Evolutionary conservation across 2,329 filamentous ascomycete genomes (phyloP), one percentile per base, ranked within the genome.

Genomic region (Calonectria multiphialidica): DNA sequence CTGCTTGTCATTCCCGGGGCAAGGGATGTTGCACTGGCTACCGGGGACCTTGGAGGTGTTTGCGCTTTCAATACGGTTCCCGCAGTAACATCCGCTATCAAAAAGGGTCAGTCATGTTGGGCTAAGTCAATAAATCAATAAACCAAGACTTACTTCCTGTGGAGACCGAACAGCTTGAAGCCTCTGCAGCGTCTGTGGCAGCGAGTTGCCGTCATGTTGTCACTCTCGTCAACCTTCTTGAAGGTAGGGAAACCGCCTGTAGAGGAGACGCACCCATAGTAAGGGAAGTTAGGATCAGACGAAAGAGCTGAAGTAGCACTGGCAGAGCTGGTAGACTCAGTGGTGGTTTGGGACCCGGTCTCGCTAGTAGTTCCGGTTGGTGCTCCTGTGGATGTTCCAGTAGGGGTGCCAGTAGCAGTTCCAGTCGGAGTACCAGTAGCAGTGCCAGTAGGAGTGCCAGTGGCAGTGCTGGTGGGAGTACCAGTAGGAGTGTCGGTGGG

Each of bases 391-490:
- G 45, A 7, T 9, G 45, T 16, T 28, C 23, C 45, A 16, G 45
- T 28, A 5, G 35, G 13, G 13, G 35, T 37, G 35, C 35, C 35
- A 37, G n/a, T 47, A n/a, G 45, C 3, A 15, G 21, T 25, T 25
- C 76, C 73, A 1, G 81, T 80, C 35, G 80, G 84, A 2, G 85
- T 87, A 9, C 83, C 83, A 2, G 83, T 86, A 15, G 83, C 10
- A 16, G 35, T 28, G 10, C n/a, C 44, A 6, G 28, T 65, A 8
- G 28, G 6, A 13, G 35, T 13, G 13, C 35, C 35, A 37, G 35
- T 37, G 35, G 35, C 21, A 15, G 45, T 49, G 10, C 12, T 23
- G 5, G 45, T 49, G 5, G 45, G 5, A 10, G 68, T 61, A 9
- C 50, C 68, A n/a, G 67, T 70, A 55, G 68, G 45, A 16, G 28